A percentile compares a stretch with the other conserved stretches of the same genome.
Evolutionary conservation across 345 rosid genomes (phyloP).

Genomic region (Hibiscus mutabilis): DNA sequence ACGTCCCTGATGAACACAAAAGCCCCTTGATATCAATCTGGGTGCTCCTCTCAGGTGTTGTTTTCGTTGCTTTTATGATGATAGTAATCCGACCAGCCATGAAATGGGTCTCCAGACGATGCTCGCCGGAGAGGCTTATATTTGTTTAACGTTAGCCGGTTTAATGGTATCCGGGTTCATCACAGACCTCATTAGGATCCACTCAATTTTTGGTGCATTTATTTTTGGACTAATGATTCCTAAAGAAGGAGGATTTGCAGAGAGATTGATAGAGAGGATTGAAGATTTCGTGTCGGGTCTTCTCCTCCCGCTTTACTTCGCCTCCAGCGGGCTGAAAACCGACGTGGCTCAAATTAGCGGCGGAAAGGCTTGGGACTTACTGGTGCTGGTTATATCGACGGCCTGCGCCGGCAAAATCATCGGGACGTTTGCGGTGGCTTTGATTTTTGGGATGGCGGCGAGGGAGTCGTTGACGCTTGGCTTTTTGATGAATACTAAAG

Average conservation of each 20-base stretch:
- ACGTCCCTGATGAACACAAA: conserved; percentile 39
- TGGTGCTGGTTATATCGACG: conserved; percentile 58
- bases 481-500: conserved; percentile 83
- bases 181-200: conserved; percentile 50
- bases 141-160: conserved; percentile 62
- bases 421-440: conserved; percentile 64
- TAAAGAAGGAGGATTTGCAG: conserved; percentile 74
- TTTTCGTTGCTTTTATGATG: conserved; percentile 63
- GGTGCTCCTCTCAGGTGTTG: conserved; percentile 65
- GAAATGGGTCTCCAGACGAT: conserved; percentile 59
- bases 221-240: conserved; percentile 77
- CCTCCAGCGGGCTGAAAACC: conserved; percentile 81
- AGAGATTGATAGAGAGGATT: conserved; percentile 62
- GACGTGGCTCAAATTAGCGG: conserved; percentile 57
- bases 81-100: conserved; percentile 56
- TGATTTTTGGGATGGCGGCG: conserved; percentile 58
- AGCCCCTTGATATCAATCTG: conserved; percentile 58
- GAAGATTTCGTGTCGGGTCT: conserved; percentile 82
- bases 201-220: conserved; percentile 77
- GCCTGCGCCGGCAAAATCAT: conserved; percentile 71
- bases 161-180: conserved; percentile 46
- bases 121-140: conserved; percentile 65
- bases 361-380: conserved; percentile 56
- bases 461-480: conserved; percentile 78
- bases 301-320: conserved; percentile 83